These are phyloP conservation scores for Fragaria vesca DNA, from an alignment of 306 rosid genomes.

Conservation along the genomic window DNA sequence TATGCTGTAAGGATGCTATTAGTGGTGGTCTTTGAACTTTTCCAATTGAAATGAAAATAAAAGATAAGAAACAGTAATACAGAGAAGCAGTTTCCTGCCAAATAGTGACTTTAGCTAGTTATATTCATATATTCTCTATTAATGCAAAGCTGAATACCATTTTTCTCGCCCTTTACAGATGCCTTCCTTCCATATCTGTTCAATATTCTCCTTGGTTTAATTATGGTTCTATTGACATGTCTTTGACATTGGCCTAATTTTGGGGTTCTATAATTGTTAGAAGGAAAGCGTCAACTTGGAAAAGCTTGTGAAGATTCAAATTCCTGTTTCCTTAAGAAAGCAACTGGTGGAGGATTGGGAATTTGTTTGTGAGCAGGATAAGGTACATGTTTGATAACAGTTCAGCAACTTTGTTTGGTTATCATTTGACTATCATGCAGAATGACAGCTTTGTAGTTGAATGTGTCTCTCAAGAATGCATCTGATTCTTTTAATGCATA, in stretches of 20 bases:
- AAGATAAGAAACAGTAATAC: background rate
- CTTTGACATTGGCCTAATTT: slow-evolving; percentile 17
- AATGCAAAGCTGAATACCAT: background rate
- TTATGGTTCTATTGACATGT: background rate
- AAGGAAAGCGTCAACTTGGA: slow-evolving; percentile 65
- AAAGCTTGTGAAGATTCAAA: slow-evolving; percentile 89
- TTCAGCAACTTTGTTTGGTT: slow-evolving; percentile 15
- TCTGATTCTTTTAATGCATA: slow-evolving; percentile 20
- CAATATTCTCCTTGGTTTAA: slow-evolving; percentile 1
- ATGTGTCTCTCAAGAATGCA: background rate
- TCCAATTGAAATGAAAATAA: background rate
- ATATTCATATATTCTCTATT: background rate
- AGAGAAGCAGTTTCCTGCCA: background rate
- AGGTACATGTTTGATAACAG: slow-evolving; percentile 48
- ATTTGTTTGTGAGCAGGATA: slow-evolving; percentile 81
- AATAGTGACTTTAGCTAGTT: background rate
- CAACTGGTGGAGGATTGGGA: slow-evolving; percentile 97
- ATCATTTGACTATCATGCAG: background rate
- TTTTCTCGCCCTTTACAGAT: background rate
- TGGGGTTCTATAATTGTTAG: slow-evolving; percentile 46
- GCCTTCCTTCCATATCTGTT: slow-evolving; percentile 3
- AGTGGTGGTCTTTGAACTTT: slow-evolving; percentile 4
- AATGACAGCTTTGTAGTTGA: background rate
- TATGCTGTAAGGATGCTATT: background rate
- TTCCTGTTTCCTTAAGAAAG: slow-evolving; percentile 83